Evolutionary conservation across 2,329 filamentous ascomycete genomes (phyloP).

Genomic region (Colletotrichum gigasporum): DNA sequence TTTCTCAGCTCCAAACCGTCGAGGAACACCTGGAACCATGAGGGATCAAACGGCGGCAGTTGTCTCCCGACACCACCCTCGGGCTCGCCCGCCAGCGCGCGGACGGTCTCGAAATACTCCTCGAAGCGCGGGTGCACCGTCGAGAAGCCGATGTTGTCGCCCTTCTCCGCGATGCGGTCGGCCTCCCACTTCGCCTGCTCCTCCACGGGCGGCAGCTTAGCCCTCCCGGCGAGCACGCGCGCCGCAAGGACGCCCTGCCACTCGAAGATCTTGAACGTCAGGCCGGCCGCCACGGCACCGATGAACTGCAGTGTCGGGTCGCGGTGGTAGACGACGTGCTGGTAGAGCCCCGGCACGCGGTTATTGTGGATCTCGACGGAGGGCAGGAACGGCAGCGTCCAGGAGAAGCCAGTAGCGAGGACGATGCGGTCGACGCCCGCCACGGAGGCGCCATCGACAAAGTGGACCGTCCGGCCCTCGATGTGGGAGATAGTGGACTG

Average conservation of each 20-base stretch:
- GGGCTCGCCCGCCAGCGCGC: conserved; percentile 58
- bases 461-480: conserved; percentile 58
- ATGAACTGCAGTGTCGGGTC: conserved; percentile 67
- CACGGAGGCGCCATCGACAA: conserved; percentile 63
- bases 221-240: conserved; percentile 64
- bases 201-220: conserved; percentile 55
- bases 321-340: conserved; percentile 63
- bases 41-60: conserved; percentile 53
- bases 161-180: conserved; percentile 60
- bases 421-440: conserved; percentile 68
- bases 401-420: conserved; percentile 74
- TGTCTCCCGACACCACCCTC: conserved; percentile 51
- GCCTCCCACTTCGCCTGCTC: conserved; percentile 67
- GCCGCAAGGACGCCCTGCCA: conserved; percentile 73
- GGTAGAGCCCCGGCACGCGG: conserved; percentile 64
- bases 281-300: conserved; percentile 63
- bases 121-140: conserved; percentile 70
- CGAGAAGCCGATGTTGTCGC: conserved; percentile 66
- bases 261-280: conserved; percentile 76
- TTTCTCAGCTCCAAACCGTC: conserved; percentile 64
- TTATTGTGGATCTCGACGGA: conserved; percentile 62
- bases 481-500: conserved; percentile 59
- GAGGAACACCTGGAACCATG: conserved; percentile 61
- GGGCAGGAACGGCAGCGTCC: conserved; percentile 70
- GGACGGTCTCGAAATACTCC: conserved; percentile 69